Evolutionary conservation across 2,329 filamentous ascomycete genomes (phyloP), one percentile per base, ranked within the genome.

Genomic region (Trichoderma oligosporum): DNA sequence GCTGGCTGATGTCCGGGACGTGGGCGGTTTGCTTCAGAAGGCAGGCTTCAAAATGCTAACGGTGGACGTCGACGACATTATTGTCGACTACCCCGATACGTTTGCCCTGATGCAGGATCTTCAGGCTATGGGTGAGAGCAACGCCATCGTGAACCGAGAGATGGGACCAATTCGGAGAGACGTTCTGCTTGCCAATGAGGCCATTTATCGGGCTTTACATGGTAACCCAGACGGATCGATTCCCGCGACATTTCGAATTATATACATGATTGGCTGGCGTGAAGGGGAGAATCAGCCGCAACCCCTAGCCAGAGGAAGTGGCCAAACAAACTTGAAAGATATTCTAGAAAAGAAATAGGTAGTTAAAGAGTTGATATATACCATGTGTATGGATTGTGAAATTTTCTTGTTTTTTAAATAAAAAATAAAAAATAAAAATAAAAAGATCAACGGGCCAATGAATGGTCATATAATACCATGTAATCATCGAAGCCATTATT

Each of bases 191-290:
- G 94, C 94, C 7, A 87, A 85, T 24, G 89, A 97, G 63, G 89
- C 85, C 38, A 96, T 99, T 57, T 99, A 99, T 70, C 82, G 84
- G 46, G 86, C 88, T 68, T 74, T 99, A 57, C 91, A 99, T 71
- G 92, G 89, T 16, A 91, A 95, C 66, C 81, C 85, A 41, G 87
- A 89, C 65, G 88, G 82, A 18, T 83, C 77, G 1, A 79, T 94
- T 61, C 94, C 94, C 1, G 94, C 94, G 1, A 99, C 94, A 0
- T 99, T 97, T 69, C 82, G 94, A 64, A 81, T 96, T 65, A 97
- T 99, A 61, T 96, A 94, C 72, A 97, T 97, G 92, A 99, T 99
- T 73, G 94, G 94, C 0, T 99, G 94, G 94, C 95, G 93, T 70
- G 89, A 92, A 63, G 87, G 89, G 2, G 81, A 82, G 27, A 83